These are phyloP conservation scores for Curvularia sp. DNA, from an alignment of 2,329 filamentous ascomycete species.

Conservation along the genomic window DNA sequence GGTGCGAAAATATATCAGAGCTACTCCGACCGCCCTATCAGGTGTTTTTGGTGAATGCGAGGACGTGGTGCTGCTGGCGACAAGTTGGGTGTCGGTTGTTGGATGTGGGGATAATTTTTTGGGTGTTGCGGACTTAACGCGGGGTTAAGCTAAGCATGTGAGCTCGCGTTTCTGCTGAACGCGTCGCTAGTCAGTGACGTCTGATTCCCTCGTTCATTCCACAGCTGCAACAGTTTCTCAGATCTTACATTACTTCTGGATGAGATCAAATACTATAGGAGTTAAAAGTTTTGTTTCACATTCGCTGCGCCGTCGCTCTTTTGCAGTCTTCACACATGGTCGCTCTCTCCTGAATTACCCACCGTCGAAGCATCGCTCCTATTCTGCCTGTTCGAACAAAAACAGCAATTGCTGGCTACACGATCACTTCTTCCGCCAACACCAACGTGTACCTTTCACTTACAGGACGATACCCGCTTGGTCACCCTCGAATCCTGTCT, in stretches of 20 bases:
- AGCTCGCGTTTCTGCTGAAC: slow-evolving; percentile 24
- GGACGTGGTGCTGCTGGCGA: background rate
- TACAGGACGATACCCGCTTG: background rate
- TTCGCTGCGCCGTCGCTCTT: slow-evolving; percentile 9
- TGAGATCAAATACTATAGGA: background rate
- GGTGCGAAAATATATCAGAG: background rate
- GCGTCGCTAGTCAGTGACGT: slow-evolving; percentile 17
- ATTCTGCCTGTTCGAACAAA: background rate
- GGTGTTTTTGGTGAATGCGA: background rate
- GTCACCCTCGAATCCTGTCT: too few relatives aligned
- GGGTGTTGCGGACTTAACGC: slow-evolving; percentile 33
- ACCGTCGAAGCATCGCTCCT: slow-evolving; percentile 4
- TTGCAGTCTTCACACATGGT: background rate
- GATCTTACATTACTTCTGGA: background rate
- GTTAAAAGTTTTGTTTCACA: too few relatives aligned
- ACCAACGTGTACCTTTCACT: background rate
- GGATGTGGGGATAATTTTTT: slow-evolving; percentile 33
- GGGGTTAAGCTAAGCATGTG: slow-evolving; percentile 27
- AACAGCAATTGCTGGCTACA: background rate
- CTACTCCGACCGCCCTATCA: background rate
- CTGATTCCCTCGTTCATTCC: slow-evolving; percentile 2
- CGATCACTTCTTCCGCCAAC: background rate
- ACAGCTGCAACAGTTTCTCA: background rate
- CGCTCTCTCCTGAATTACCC: slow-evolving; percentile 8
- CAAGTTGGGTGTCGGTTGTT: slow-evolving; percentile 16